Percentiles rank a stretch among this genome's conserved stretches.
Evolutionary conservation across 805 yeast genomes (phyloP).

Genomic region (Millerozyma acaciae): DNA sequence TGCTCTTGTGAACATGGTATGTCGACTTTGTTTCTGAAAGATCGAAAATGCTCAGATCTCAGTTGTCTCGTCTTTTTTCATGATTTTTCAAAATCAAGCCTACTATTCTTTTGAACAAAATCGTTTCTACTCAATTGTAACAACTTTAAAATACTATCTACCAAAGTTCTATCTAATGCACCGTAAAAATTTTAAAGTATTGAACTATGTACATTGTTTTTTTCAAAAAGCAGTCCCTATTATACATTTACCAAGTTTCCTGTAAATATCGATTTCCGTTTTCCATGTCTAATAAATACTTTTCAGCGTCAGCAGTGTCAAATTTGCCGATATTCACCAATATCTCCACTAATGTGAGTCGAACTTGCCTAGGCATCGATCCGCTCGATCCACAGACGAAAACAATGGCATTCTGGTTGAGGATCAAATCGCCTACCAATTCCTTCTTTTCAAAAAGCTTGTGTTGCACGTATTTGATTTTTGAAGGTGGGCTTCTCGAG

Average conservation of each 20-base stretch:
- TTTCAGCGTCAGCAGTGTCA: conserved; percentile 43
- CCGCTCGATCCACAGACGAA: conserved; percentile 94
- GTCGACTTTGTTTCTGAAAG: too few relatives aligned
- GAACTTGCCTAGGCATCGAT: conserved; percentile 84
- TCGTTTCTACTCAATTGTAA: too few relatives aligned
- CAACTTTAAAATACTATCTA: too few relatives aligned
- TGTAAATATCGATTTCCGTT: conserved; percentile 65
- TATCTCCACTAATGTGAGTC: conserved; percentile 71
- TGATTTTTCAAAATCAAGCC: too few relatives aligned
- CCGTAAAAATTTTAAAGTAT: too few relatives aligned
- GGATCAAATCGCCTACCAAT: conserved; percentile 49
- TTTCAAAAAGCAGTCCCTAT: too few relatives aligned
- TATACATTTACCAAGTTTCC: conserved; percentile 72
- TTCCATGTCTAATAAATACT: conserved; percentile 58
- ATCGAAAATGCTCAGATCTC: too few relatives aligned
- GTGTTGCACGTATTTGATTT: conserved; percentile 70
- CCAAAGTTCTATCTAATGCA: too few relatives aligned
- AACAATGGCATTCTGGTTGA: conserved; percentile 54
- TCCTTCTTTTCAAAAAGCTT: conserved; percentile 49
- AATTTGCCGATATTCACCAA: conserved; percentile 44
- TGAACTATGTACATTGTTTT: too few relatives aligned
- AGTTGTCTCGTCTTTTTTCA: too few relatives aligned
- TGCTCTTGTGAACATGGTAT: too few relatives aligned
- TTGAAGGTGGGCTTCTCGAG: conserved; percentile 44
- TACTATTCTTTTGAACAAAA: too few relatives aligned